Evolutionary conservation across 768 basidiomycete genomes (phyloP).

Genomic region (Phaeotremella skinneri): DNA sequence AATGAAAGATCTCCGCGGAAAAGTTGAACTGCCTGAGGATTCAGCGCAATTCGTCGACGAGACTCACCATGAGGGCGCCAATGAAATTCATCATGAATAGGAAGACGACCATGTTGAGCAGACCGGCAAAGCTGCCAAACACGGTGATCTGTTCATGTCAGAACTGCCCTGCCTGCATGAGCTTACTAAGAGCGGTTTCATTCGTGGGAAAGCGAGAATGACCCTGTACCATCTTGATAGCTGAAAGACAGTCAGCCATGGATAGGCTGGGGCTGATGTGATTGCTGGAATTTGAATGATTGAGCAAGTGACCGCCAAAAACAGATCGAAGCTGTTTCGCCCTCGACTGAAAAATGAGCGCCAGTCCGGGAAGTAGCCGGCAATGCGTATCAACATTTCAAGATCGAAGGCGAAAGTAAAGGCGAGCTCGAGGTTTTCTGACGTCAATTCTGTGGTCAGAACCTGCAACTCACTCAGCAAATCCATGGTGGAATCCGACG

Average conservation of each 20-base stretch:
- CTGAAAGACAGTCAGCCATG: conserved; percentile 88
- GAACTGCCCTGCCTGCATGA: neutral
- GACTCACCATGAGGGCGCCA: conserved; percentile 66
- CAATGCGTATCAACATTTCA: conserved; percentile 75
- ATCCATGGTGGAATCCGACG: conserved; percentile 19
- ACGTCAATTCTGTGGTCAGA: conserved; percentile 53
- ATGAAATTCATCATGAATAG: conserved; percentile 82
- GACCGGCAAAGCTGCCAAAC: conserved; percentile 86
- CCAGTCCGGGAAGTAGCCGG: conserved; percentile 77
- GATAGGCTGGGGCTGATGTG: conserved; percentile 63
- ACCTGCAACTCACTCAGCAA: conserved; percentile 31
- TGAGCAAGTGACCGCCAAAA: conserved; percentile 69
- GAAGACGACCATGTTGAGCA: conserved; percentile 88
- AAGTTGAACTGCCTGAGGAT: conserved; percentile 63
- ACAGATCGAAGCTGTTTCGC: conserved; percentile 70
- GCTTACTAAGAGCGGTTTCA: conserved; percentile 80
- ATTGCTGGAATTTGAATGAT: conserved; percentile 84
- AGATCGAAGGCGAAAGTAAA: conserved; percentile 82
- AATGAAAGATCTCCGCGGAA: conserved; percentile 73
- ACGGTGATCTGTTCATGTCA: conserved; percentile 64
- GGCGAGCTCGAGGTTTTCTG: conserved; percentile 68
- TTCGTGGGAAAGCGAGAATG: conserved; percentile 81
- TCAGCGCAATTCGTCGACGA: neutral
- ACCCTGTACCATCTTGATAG: conserved; percentile 85
- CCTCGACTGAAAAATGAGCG: conserved; percentile 63